Evolutionary conservation across 345 rosid species (phyloP).

Genomic region (Erodium maritimum): DNA sequence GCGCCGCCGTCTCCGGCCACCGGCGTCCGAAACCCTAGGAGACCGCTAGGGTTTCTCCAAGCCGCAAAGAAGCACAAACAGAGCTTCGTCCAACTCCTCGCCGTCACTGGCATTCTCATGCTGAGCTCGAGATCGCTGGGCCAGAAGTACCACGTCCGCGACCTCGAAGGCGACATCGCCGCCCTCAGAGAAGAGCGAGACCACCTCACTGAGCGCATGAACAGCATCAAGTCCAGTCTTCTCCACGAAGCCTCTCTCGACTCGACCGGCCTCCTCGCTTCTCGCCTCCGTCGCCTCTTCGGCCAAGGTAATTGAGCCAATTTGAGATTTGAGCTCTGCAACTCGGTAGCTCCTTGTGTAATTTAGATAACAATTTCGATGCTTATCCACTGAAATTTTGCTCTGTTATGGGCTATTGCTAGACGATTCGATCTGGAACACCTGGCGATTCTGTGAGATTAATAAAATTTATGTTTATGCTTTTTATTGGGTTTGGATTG

Average conservation of each 20-base stretch:
- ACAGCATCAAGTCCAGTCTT: constrained; percentile 43
- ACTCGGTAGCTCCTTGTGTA: too few relatives aligned
- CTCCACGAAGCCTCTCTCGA: constrained; percentile 71
- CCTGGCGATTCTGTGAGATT: too few relatives aligned
- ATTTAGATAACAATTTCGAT: too few relatives aligned
- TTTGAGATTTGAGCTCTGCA: neutral
- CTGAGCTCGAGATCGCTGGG: constrained; percentile 73
- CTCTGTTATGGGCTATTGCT: too few relatives aligned
- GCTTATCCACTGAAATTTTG: too few relatives aligned
- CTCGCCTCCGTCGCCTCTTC: constrained; percentile 66
- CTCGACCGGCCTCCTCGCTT: constrained; percentile 53
- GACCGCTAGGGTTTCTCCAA: constrained; percentile 30
- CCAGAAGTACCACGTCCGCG: constrained; percentile 72
- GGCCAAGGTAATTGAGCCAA: constrained; percentile 27
- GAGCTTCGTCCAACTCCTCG: constrained; percentile 61
- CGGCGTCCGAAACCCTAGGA: constrained; percentile 20
- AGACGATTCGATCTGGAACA: too few relatives aligned
- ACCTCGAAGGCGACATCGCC: constrained; percentile 54
- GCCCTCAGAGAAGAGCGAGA: constrained; percentile 55
- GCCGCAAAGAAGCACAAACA: constrained; percentile 49
- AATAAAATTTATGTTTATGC: too few relatives aligned
- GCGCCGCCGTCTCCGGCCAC: constrained; percentile 25
- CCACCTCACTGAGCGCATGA: constrained; percentile 41
- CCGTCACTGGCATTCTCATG: constrained; percentile 69
- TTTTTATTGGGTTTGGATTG: too few relatives aligned